Percentiles rank a stretch among this genome's conserved stretches.
Evolutionary conservation across 2,329 filamentous ascomycete species (phyloP).

Genomic region (Penicillium frequentans): DNA sequence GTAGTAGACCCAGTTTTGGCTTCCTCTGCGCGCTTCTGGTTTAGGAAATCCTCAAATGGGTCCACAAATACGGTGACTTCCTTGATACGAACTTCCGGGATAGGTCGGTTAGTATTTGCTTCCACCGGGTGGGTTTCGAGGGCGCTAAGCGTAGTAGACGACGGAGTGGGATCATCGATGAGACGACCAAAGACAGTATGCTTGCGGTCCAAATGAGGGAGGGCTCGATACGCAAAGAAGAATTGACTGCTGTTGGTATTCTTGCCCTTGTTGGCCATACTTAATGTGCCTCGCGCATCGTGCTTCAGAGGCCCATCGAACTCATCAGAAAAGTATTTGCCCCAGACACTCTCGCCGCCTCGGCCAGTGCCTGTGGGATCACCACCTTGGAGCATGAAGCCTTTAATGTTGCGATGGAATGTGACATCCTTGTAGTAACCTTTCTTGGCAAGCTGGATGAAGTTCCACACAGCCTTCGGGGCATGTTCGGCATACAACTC

Average conservation of each 20-base stretch:
- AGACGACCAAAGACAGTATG: conserved; percentile 95
- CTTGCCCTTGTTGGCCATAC: conserved; percentile 98
- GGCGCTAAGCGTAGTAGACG: conserved; percentile 57
- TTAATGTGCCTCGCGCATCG: conserved; percentile 73
- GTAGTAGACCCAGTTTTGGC: conserved; percentile 45
- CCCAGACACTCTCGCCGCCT: conserved; percentile 90
- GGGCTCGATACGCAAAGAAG: conserved; percentile 86
- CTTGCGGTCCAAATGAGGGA: conserved; percentile 86
- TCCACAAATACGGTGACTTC: conserved; percentile 87
- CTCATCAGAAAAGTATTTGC: conserved; percentile 91
- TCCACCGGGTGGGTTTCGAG: conserved; percentile 79
- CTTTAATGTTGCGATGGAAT: conserved; percentile 92
- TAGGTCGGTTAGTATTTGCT: conserved; percentile 69
- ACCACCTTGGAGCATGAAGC: conserved; percentile 97
- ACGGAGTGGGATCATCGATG: conserved; percentile 61
- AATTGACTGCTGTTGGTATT: conserved; percentile 96
- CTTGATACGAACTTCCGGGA: conserved; percentile 75
- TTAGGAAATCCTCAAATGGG: conserved; percentile 90
- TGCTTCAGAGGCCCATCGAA: conserved; percentile 89
- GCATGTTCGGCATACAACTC: conserved; percentile 90
- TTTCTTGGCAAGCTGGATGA: conserved; percentile 80
- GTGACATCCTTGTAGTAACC: conserved; percentile 83
- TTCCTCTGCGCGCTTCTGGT: conserved; percentile 68
- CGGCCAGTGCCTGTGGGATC: conserved; percentile 90
- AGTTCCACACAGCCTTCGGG: conserved; percentile 96